Base-by-base conservation (phyloP, 768 basidiomycete species). In the Tremella yokohamensis region DNA sequence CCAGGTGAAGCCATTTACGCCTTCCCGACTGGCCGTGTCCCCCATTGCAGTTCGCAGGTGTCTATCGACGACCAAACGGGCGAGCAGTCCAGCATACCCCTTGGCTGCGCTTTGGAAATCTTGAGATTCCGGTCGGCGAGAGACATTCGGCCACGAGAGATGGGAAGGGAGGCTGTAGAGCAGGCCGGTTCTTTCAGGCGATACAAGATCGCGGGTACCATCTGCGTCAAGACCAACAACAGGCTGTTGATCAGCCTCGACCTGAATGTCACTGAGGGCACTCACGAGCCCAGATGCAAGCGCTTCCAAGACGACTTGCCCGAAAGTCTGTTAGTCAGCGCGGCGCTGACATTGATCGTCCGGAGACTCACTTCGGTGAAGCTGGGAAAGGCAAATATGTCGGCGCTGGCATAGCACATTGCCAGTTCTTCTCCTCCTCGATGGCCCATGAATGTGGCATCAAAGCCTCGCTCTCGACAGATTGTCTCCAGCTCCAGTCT, bases 251-350 rank as follows among this genome's bases (percentile, higher is more conserved):
- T 52, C 42, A 53, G 55, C 12, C 3, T 18, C 6, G n/a, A 48
- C 22, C 24, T 40, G 9, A 2, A 7, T 16, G 9, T 9, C 47
- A 37, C 15, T 60, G n/a, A 18, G 34, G 34, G 24, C 8, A 56
- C 68, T 60, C 18, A 66, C 68, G 34, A 82, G 60, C 2, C 80
- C 80, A 24, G 78, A 79, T 0, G 80, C 79, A 19, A 80, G 73
- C 8, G 78, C 79, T 63, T 82, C 79, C 1, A 78, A 63, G 8
- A 81, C 79, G 40, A 81, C 80, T 57, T 81, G 80, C 16, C 81
- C 75, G 49, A 76, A 73, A 13, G 74, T 74, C 74, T 73, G 39
- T 13, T 19, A 0, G 26, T 49, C 34, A 52, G 51, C 22, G 29
- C 22, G 9, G 38, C 34, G 51, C 7, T 11, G 4, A 11, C 22